Evolutionary conservation across 352 stramenopile genomes (phyloP).

Genomic region (Phytophthora ramorum): DNA sequence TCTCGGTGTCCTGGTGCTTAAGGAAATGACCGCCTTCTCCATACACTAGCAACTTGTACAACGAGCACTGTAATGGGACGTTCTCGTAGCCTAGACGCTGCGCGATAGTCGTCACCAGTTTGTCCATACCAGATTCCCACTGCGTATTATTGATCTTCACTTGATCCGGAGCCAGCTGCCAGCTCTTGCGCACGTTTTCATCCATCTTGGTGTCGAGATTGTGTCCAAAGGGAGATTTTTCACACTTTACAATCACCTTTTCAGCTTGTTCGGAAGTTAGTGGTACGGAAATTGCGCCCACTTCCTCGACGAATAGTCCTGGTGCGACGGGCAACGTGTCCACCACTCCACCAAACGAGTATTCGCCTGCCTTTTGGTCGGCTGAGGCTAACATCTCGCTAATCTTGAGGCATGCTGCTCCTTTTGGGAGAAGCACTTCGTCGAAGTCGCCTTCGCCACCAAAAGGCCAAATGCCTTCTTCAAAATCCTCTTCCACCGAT

Average conservation of each 20-base stretch:
- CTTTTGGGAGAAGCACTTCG: background rate
- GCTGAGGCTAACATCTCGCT: background rate
- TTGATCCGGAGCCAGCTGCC: constrained; percentile 7
- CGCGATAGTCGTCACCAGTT: background rate
- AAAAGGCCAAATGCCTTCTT: constrained; percentile 3
- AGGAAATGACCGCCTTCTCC: constrained; percentile 45
- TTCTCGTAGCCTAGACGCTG: constrained; percentile 12
- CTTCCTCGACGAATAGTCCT: constrained; percentile 10
- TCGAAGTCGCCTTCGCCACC: background rate
- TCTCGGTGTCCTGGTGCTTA: constrained; percentile 55
- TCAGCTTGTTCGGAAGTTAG: constrained; percentile 4
- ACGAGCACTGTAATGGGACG: constrained; percentile 9
- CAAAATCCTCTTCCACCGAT: constrained; percentile 3
- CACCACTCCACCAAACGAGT: background rate
- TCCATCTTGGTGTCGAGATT: constrained; percentile 13
- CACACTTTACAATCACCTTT: constrained; percentile 3
- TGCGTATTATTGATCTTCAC: background rate
- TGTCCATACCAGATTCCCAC: background rate
- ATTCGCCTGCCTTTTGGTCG: background rate
- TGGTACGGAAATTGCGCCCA: constrained; percentile 12
- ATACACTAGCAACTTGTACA: constrained; percentile 58
- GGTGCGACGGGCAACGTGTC: constrained; percentile 1
- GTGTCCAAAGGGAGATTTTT: constrained; percentile 31
- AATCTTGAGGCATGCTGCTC: background rate
- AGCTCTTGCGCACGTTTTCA: constrained; percentile 27